Conservation (phyloP, 176 grass and related monocot species). For the Rhynchospora tenuis region DNA sequence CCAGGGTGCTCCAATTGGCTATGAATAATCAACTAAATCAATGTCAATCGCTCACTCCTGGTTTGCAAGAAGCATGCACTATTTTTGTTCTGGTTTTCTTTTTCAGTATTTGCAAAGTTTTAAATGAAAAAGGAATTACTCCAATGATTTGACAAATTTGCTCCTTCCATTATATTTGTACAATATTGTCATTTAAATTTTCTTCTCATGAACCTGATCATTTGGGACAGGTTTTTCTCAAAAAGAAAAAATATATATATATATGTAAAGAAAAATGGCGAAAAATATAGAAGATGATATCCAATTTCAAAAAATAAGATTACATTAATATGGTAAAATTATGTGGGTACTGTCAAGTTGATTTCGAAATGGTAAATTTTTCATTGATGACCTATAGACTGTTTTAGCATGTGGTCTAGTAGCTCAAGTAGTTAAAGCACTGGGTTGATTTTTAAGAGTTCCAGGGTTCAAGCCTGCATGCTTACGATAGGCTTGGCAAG, state of each 20-base stretch:
- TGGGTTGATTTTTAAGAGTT: too few species aligned
- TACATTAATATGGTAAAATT: not conserved
- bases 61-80: not conserved
- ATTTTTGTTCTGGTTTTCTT: not conserved
- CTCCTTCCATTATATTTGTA: not conserved
- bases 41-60: not conserved
- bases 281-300: not conserved
- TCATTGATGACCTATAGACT: not conserved
- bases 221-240: not conserved
- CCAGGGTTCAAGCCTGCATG: too few species aligned
- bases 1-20: slow-evolving; percentile 79
- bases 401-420: too few species aligned
- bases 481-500: too few species aligned
- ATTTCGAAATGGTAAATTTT: not conserved
- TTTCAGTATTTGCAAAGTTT: not conserved
- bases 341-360: not conserved
- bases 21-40: slow-evolving; percentile 24
- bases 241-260: not conserved
- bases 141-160: not conserved
- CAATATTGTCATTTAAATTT: not conserved
- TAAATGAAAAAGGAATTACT: not conserved
- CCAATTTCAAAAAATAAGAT: not conserved
- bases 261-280: not conserved
- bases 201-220: not conserved
- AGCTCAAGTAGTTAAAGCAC: too few species aligned